phyloP scores from a whole-genome alignment of 1,284 basidiomycete species.

The Tilletia indica region DNA sequence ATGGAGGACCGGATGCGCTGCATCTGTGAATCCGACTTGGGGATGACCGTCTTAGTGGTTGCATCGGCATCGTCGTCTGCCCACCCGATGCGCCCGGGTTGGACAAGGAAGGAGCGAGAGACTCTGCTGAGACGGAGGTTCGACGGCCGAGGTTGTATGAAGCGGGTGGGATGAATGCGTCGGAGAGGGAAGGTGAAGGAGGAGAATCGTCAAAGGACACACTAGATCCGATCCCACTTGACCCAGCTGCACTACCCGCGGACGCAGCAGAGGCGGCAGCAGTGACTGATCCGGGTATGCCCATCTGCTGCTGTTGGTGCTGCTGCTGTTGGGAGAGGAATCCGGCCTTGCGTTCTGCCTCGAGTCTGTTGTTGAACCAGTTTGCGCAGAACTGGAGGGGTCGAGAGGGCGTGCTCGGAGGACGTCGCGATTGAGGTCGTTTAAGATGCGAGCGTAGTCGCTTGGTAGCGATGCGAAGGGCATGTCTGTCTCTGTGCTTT shows the following conservation, averaged over 20 bases:
- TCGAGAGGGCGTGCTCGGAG: slow-evolving; percentile 81
- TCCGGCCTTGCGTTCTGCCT: slow-evolving; percentile 67
- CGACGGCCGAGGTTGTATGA: slow-evolving; percentile 79
- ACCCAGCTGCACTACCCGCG: not conserved
- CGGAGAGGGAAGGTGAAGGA: slow-evolving; percentile 1
- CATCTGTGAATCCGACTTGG: slow-evolving; percentile 81
- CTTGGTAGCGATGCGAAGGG: slow-evolving; percentile 30
- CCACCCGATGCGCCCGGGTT: slow-evolving; percentile 60
- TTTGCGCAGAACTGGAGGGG: slow-evolving; percentile 87
- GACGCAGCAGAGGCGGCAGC: not conserved
- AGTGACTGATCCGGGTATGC: too few species aligned
- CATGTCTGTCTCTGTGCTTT: not conserved
- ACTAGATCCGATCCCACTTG: not conserved
- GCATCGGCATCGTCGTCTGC: slow-evolving; percentile 34
- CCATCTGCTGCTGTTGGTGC: not conserved
- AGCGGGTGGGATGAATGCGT: slow-evolving; percentile 56
- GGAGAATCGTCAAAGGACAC: slow-evolving; percentile 17
- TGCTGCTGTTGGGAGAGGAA: slow-evolving; percentile 14
- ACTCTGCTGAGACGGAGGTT: slow-evolving; percentile 95
- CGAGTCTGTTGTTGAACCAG: slow-evolving; percentile 86
- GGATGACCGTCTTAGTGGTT: slow-evolving; percentile 61
- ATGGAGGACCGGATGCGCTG: slow-evolving; percentile 83
- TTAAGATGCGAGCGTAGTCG: slow-evolving; percentile 62
- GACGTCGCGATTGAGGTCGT: slow-evolving; percentile 81
- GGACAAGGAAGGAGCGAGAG: slow-evolving; percentile 68